phyloP scores from a whole-genome alignment of 805 yeast genomes.

The Metschnikowia continentalis region DNA sequence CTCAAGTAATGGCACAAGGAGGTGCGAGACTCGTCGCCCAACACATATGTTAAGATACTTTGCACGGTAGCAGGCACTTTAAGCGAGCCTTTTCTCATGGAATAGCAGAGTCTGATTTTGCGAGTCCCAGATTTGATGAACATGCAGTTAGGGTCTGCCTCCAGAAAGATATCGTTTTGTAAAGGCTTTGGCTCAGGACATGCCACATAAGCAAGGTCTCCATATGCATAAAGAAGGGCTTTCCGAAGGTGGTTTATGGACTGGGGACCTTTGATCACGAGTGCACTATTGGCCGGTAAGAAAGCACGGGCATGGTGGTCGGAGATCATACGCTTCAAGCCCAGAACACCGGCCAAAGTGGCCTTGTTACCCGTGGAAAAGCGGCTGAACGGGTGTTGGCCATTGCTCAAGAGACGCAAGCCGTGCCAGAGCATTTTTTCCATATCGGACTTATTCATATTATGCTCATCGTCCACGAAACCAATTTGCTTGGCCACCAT shows the following conservation, averaged over 20 bases:
- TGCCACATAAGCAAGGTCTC: neutral
- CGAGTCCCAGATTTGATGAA: slow-evolving; percentile 33
- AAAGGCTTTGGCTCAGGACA: neutral
- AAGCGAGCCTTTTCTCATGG: slow-evolving; percentile 19
- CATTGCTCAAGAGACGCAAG: slow-evolving; percentile 45
- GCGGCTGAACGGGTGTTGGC: slow-evolving; percentile 50
- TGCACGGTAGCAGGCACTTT: slow-evolving; percentile 23
- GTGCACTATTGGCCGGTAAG: slow-evolving; percentile 45
- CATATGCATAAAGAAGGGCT: slow-evolving; percentile 39
- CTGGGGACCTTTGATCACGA: slow-evolving; percentile 65
- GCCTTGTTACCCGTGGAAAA: slow-evolving; percentile 62
- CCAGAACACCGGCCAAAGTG: slow-evolving; percentile 26
- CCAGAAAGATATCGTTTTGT: slow-evolving; percentile 12
- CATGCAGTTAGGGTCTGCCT: slow-evolving; percentile 20
- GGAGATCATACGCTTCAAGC: slow-evolving; percentile 28
- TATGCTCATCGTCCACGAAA: slow-evolving; percentile 67
- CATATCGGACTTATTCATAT: slow-evolving; percentile 40
- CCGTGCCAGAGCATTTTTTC: slow-evolving; percentile 58
- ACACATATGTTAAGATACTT: slow-evolving; percentile 49
- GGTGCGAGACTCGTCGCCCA: slow-evolving; percentile 59
- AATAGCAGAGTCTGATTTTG: slow-evolving; percentile 45
- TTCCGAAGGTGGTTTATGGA: slow-evolving; percentile 54
- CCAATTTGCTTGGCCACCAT: slow-evolving; percentile 48
- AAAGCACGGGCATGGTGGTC: slow-evolving; percentile 42
- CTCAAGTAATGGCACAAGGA: slow-evolving; percentile 45